Base-by-base conservation (phyloP, 1,284 basidiomycete species). In the Leccinum pallidistipes region DNA sequence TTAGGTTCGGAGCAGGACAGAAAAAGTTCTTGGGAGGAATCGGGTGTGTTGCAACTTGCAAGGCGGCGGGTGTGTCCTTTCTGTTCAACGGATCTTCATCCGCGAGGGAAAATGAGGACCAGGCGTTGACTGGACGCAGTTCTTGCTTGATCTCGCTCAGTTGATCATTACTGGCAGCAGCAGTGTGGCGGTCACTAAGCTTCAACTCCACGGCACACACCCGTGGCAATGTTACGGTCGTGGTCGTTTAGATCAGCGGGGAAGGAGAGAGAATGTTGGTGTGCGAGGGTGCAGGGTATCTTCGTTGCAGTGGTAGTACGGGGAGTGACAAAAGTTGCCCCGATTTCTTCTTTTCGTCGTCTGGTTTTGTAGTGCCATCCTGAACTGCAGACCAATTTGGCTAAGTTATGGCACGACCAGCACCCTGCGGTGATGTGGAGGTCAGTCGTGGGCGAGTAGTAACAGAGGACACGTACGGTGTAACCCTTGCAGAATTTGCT, bases 401-500 rank as follows among this genome's bases (percentile, higher is more conserved):
- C 58, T 91, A 89, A 1, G 88, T 87, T 24, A 90, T 80, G 55
- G 86, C 81, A 56, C 90, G 84, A 16, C 86, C 86, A 2, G 84
- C 80, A 27, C 27, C 27, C 87, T 91, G 66, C 12, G 47, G 38
- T 34, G 11, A 34, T 11, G 11, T 34, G 27, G 56, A 59, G 53
- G 60, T 60, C 57, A 69, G 45, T 7, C 16, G 31, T 24, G 57
- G 14, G 14, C 40, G 7, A 18, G 55, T 18, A 54, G 34, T 27
- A 32, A 27, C 32, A 24, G 11, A 61, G n/a, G 57, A 55, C 24
- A 70, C 79, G 68, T 59, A 85, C 81, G 21, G 78, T 77, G 66
- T 87, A 90, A 2, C 85, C 83, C 57, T 80, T 77, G 70, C 91
- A 84, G 68, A 88, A 88, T 50, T 88, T 82, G 71, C 86, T 83